A percentile compares a stretch with the other conserved stretches of the same genome.
phyloP scores from a whole-genome alignment of 176 grass and related monocot genomes.

The Zea luxurians region DNA sequence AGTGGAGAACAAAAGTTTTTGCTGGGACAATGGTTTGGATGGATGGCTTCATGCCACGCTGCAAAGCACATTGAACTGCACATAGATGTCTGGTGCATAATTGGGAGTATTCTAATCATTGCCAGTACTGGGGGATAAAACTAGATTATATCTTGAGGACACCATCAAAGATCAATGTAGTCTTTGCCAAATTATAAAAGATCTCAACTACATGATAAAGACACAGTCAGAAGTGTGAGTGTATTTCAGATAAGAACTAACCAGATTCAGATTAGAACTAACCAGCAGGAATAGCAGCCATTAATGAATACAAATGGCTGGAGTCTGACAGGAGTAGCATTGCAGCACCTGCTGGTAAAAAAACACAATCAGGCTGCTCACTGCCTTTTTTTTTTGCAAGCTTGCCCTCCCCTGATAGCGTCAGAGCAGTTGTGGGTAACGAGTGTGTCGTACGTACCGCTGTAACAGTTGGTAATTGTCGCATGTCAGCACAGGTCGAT shows the following conservation, averaged over 20 bases:
- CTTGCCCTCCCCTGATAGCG: not conserved
- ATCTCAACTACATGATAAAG: not conserved
- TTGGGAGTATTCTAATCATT: not conserved
- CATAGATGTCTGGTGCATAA: conserved; percentile 58
- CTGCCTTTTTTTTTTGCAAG: no score
- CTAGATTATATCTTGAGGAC: not conserved
- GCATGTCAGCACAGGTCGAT: not conserved
- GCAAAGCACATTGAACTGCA: conserved; percentile 50
- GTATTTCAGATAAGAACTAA: not conserved
- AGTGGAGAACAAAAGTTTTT: conserved; percentile 60
- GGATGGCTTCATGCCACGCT: conserved; percentile 77
- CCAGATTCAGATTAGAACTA: not conserved
- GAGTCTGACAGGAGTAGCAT: not conserved
- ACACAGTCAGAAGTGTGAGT: not conserved
- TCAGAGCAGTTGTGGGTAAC: no score
- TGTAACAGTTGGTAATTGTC: not conserved
- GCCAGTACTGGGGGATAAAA: not conserved
- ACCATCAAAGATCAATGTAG: not conserved
- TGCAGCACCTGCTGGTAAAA: not conserved
- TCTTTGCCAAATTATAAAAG: not conserved
- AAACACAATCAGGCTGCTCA: not conserved
- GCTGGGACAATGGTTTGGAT: conserved; percentile 84
- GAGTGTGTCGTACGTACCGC: not conserved
- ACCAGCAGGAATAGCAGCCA: not conserved
- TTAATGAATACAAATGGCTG: not conserved